Evolutionary conservation across 2,329 filamentous ascomycete genomes (phyloP).

Genomic region (Lasiodiplodia sp.): DNA sequence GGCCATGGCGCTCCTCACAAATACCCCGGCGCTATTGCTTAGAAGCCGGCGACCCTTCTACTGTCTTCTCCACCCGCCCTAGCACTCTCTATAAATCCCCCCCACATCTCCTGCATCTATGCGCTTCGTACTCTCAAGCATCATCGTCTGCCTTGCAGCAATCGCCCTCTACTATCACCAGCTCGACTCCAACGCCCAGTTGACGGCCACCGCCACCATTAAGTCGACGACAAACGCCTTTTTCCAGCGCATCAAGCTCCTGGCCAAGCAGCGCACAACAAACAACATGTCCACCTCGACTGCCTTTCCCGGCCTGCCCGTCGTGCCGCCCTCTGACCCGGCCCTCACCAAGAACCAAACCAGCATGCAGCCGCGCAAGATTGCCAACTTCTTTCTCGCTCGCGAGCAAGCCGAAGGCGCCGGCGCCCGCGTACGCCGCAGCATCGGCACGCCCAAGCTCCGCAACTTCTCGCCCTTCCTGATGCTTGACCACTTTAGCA

Average conservation of each 20-base stretch:
- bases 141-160: constrained; percentile 51
- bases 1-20: constrained; percentile 8
- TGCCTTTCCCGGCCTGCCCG: constrained; percentile 57
- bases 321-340: constrained; percentile 54
- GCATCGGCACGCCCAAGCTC: constrained; percentile 82
- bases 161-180: constrained; percentile 48
- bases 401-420: constrained; percentile 87
- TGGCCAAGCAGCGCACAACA: constrained; percentile 39
- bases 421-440: constrained; percentile 84
- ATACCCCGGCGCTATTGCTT: background rate
- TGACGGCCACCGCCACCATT: constrained; percentile 36
- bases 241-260: constrained; percentile 47
- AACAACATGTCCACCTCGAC: constrained; percentile 44
- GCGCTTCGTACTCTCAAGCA: constrained; percentile 50
- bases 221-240: constrained; percentile 37
- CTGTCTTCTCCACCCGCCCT: constrained; percentile 13
- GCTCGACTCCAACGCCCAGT: background rate
- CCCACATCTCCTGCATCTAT: constrained; percentile 39
- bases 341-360: constrained; percentile 53
- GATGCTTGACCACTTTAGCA: constrained; percentile 93
- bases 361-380: constrained; percentile 75
- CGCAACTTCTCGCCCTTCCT: constrained; percentile 91
- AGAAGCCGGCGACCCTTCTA: constrained; percentile 9
- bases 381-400: constrained; percentile 84
- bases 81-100: constrained; percentile 41